Evolutionary conservation across 2,329 filamentous ascomycete species (phyloP).

Genomic region (Scortechinia acanthostroma): DNA sequence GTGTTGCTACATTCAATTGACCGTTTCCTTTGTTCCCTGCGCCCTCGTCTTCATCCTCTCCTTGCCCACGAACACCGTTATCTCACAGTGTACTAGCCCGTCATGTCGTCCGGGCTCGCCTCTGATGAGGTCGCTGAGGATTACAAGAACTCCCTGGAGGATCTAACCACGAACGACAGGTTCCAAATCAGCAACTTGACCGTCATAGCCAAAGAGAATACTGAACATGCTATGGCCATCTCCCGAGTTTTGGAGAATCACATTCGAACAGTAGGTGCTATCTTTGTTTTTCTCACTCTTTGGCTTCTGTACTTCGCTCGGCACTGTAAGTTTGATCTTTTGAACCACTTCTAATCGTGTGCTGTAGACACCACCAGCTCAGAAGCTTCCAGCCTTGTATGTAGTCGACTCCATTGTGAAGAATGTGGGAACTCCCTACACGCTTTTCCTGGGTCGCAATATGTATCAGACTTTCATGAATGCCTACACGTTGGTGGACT

Average conservation of each 20-base stretch:
- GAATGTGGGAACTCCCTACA: conserved; percentile 96
- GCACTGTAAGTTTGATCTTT: not conserved
- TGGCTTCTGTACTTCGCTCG: not conserved
- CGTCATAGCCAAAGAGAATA: conserved; percentile 94
- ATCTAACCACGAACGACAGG: conserved; percentile 82
- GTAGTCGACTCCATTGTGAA: conserved; percentile 97
- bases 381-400: conserved; percentile 92
- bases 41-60: not conserved
- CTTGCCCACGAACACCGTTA: too few relatives aligned
- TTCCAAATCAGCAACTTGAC: conserved; percentile 97
- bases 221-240: conserved; percentile 88
- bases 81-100: too few relatives aligned
- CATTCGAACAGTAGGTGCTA: conserved; percentile 77
- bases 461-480: conserved; percentile 95
- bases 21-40: not conserved
- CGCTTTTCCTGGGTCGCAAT: conserved; percentile 84
- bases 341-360: conserved; percentile 5
- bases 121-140: conserved; percentile 87
- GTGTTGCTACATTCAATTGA: too few relatives aligned
- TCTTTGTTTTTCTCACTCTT: not conserved
- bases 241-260: conserved; percentile 85
- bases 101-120: not conserved
- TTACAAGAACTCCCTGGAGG: conserved; percentile 86
- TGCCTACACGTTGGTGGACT: conserved; percentile 83
- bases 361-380: conserved; percentile 71